Evolutionary conservation across 148 eudicot species (phyloP).

Genomic region (Chenopodium formosanum): DNA sequence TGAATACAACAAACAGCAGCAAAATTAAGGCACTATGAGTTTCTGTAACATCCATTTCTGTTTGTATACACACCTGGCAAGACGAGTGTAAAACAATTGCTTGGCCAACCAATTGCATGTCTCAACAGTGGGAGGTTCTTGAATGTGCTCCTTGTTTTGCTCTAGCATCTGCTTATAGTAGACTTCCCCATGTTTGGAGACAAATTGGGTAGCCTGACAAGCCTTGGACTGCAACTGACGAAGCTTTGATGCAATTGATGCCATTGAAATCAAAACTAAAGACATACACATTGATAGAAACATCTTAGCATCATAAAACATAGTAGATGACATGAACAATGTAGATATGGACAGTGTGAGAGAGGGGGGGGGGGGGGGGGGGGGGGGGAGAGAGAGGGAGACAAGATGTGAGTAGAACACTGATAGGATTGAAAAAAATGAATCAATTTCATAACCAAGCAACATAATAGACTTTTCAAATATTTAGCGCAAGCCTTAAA

Average conservation of each 20-base stretch:
- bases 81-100: slow-evolving; percentile 68
- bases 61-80: slow-evolving; percentile 54
- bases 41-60: background rate
- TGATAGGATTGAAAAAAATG: background rate
- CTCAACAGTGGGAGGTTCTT: slow-evolving; percentile 65
- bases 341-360: background rate
- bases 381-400: no score
- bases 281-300: background rate
- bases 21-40: background rate
- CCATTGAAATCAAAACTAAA: slow-evolving; percentile 41
- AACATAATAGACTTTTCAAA: no score
- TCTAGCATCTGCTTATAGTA: slow-evolving; percentile 65
- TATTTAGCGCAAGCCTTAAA: no score
- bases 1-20: background rate
- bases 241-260: slow-evolving; percentile 72
- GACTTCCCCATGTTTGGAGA: slow-evolving; percentile 40
- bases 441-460: background rate
- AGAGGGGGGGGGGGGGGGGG: no score
- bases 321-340: background rate
- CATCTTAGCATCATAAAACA: background rate
- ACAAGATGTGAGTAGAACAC: no score
- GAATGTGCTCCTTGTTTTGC: slow-evolving; percentile 60
- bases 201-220: slow-evolving; percentile 45
- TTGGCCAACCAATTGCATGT: slow-evolving; percentile 61
- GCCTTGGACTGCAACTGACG: slow-evolving; percentile 52